Percentiles rank a stretch among this genome's conserved stretches.
Evolutionary conservation across 768 basidiomycete species (phyloP).

Genomic region (Leccinellum albellum): DNA sequence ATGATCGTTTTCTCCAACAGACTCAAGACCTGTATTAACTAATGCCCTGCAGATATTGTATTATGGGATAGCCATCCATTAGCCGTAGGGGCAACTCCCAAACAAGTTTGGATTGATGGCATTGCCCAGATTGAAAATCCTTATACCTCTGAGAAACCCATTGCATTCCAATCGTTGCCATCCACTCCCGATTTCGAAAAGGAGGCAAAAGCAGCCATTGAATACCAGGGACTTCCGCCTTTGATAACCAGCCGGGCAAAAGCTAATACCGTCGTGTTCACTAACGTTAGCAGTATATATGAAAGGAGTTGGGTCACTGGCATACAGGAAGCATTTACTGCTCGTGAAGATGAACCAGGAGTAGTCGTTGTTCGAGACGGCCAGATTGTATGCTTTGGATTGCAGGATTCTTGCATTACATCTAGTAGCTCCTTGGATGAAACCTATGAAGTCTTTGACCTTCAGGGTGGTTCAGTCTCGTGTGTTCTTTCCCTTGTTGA

Average conservation of each 20-base stretch:
- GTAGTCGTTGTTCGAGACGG: conserved; percentile 55
- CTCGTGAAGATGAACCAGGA: conserved; percentile 15
- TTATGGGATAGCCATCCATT: conserved; percentile 79
- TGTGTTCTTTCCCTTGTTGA: conserved; percentile 28
- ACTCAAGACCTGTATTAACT: background rate
- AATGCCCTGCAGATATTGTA: conserved; percentile 53
- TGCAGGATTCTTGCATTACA: conserved; percentile 23
- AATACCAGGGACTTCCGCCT: conserved; percentile 71
- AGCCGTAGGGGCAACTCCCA: conserved; percentile 70
- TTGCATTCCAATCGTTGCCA: conserved; percentile 47
- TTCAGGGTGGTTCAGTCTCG: conserved; percentile 63
- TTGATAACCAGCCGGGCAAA: conserved; percentile 41
- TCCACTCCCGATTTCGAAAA: conserved; percentile 59
- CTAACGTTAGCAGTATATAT: conserved; percentile 56
- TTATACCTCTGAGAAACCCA: conserved; percentile 50
- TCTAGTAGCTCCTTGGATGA: conserved; percentile 8
- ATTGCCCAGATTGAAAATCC: conserved; percentile 61
- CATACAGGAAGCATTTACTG: conserved; percentile 21
- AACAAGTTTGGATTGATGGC: conserved; percentile 84
- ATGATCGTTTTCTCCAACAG: background rate
- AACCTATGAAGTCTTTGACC: conserved; percentile 44
- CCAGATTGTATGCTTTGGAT: conserved; percentile 50
- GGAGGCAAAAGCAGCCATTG: conserved; percentile 54
- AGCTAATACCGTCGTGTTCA: conserved; percentile 52
- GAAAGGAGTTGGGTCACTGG: conserved; percentile 27